Evolutionary conservation across 768 basidiomycete genomes (phyloP).

Genomic region (Peribolospora kevripleyi): DNA sequence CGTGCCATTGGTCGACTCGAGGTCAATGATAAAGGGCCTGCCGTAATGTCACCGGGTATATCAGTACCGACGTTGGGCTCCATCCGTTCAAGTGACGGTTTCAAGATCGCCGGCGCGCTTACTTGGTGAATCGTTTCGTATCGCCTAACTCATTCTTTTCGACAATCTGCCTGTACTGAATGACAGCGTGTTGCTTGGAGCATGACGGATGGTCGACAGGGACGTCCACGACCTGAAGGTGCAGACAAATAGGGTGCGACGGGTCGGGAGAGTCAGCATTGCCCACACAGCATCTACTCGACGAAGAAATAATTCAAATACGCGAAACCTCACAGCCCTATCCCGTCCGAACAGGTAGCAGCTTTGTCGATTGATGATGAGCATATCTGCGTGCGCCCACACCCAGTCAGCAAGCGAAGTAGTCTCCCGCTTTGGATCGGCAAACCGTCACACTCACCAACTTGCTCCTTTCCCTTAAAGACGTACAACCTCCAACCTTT

Average conservation of each 20-base stretch:
- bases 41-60: neutral
- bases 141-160: slow-evolving; percentile 72
- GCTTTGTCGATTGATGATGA: slow-evolving; percentile 82
- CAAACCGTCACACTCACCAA: slow-evolving; percentile 35
- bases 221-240: slow-evolving; percentile 31
- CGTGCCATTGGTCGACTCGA: slow-evolving; percentile 95
- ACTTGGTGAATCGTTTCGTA: slow-evolving; percentile 63
- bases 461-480: slow-evolving; percentile 82
- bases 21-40: slow-evolving; percentile 89
- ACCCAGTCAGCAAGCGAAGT: neutral
- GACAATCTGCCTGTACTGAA: slow-evolving; percentile 75
- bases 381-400: slow-evolving; percentile 33
- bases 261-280: neutral
- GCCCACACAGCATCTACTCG: no score
- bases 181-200: slow-evolving; percentile 92
- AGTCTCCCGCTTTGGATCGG: neutral
- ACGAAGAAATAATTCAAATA: neutral
- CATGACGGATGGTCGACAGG: slow-evolving; percentile 85
- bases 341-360: slow-evolving; percentile 86
- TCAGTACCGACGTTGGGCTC: neutral
- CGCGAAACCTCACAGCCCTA: slow-evolving; percentile 34
- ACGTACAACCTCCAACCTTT: slow-evolving; percentile 87
- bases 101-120: slow-evolving; percentile 14
- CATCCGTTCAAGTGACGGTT: neutral
- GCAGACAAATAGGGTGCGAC: neutral